phyloP scores from a whole-genome alignment of 768 basidiomycete genomes.

The Scleroderma bovista region DNA sequence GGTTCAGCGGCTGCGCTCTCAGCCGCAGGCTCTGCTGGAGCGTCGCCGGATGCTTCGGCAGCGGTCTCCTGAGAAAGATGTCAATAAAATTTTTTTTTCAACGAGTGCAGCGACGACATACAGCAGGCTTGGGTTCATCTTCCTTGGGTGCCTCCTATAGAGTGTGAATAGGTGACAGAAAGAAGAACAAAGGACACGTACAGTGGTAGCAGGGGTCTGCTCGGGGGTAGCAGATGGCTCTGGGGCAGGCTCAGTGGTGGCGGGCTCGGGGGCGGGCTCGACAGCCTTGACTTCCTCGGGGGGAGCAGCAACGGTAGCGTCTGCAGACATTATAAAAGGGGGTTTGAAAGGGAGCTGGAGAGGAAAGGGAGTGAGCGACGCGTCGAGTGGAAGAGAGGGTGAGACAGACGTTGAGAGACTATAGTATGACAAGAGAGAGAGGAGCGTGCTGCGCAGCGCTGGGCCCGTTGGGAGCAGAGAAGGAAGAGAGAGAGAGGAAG shows the following conservation, averaged over 20 bases:
- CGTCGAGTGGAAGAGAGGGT: neutral
- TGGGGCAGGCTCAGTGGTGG: conserved; percentile 26
- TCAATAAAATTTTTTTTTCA: neutral
- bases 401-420: conserved; percentile 43
- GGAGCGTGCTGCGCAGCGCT: conserved; percentile 53
- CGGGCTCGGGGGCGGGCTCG: conserved; percentile 28
- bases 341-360: conserved; percentile 49
- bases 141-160: conserved; percentile 39
- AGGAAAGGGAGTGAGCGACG: conserved; percentile 10
- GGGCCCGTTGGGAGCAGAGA: conserved; percentile 49
- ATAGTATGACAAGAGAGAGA: conserved; percentile 56
- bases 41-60: conserved; percentile 21
- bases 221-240: conserved; percentile 27
- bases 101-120: conserved; percentile 13
- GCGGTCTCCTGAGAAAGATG: conserved; percentile 31
- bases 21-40: conserved; percentile 20
- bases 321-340: conserved; percentile 80
- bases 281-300: conserved; percentile 49
- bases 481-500: conserved; percentile 50
- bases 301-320: conserved; percentile 43
- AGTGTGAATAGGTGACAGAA: neutral
- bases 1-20: conserved; percentile 29
- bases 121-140: conserved; percentile 36
- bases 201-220: conserved; percentile 30
- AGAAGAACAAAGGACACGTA: conserved; percentile 17